These are phyloP conservation scores for Leucocoprinus sp. DNA, from an alignment of 768 basidiomycete species.

Conservation along the genomic window DNA sequence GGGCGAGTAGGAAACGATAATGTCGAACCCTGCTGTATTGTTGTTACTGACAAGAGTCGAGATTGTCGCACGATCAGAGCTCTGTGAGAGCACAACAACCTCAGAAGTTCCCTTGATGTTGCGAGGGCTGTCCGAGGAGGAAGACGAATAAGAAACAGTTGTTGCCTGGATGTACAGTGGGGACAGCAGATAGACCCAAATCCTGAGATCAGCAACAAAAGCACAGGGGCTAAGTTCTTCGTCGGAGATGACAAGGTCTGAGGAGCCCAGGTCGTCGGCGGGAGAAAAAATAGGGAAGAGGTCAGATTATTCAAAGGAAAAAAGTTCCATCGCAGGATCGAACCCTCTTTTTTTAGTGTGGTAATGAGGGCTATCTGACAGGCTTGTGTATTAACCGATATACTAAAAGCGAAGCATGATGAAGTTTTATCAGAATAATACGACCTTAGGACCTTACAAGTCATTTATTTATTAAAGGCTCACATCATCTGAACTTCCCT, in stretches of 20 bases:
- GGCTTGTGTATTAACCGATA: slow-evolving; percentile 15
- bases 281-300: slow-evolving; percentile 7
- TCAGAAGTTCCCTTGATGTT: slow-evolving; percentile 12
- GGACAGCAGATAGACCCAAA: slow-evolving; percentile 48
- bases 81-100: slow-evolving; percentile 12
- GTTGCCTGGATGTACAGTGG: slow-evolving; percentile 29
- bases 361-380: slow-evolving; percentile 4
- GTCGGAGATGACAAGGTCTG: slow-evolving; percentile 34
- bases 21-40: too few species aligned
- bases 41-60: too few species aligned
- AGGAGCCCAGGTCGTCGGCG: slow-evolving; percentile 4
- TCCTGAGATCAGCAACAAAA: slow-evolving; percentile 63
- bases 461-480: too few species aligned
- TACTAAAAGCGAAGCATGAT: slow-evolving; percentile 10
- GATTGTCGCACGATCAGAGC: neutral
- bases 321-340: slow-evolving; percentile 13
- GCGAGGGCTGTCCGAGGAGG: slow-evolving; percentile 8
- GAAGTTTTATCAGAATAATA: neutral
- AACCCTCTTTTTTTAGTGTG: slow-evolving; percentile 15
- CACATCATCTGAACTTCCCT: too few species aligned
- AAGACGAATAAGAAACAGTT: slow-evolving; percentile 12
- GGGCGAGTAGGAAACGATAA: too few species aligned
- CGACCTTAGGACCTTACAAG: neutral
- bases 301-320: neutral
- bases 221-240: slow-evolving; percentile 69